Evolutionary conservation across 2,329 filamentous ascomycete species (phyloP).

Genomic region (Penicillium rolfsii): DNA sequence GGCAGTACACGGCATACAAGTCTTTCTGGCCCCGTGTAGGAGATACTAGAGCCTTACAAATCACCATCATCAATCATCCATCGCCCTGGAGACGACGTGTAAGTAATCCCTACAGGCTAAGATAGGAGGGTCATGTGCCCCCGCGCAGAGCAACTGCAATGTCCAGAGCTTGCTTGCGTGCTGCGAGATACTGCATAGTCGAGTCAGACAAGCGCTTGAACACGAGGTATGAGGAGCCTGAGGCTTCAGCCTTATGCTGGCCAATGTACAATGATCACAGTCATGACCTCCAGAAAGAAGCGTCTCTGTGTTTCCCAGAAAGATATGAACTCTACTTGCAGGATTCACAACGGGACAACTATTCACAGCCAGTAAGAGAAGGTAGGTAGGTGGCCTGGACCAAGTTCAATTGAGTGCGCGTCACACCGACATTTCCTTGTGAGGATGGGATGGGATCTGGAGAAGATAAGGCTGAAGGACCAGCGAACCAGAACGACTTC

Average conservation of each 20-base stretch:
- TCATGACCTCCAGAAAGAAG: background rate
- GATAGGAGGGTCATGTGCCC: constrained; percentile 24
- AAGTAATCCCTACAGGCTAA: constrained; percentile 18
- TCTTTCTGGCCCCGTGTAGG: background rate
- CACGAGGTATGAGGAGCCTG: constrained; percentile 5
- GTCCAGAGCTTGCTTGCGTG: constrained; percentile 14
- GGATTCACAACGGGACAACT: background rate
- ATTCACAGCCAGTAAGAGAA: background rate
- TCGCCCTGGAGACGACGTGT: constrained; percentile 10
- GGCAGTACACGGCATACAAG: background rate
- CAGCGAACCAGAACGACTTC: background rate
- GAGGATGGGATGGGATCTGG: constrained; percentile 4
- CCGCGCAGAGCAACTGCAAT: constrained; percentile 17
- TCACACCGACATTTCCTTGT: constrained; percentile 14
- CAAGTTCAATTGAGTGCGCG: background rate
- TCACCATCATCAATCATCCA: constrained; percentile 1
- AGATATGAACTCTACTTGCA: background rate
- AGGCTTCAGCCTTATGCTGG: background rate
- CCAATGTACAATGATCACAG: background rate
- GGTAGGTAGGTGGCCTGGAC: background rate
- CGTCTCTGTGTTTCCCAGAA: background rate
- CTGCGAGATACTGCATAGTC: constrained; percentile 25
- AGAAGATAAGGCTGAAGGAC: constrained; percentile 9
- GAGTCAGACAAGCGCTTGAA: constrained; percentile 9
- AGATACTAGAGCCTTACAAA: constrained; percentile 7